Evolutionary conservation across 2,329 filamentous ascomycete genomes (phyloP).

Genomic region (Cladosporium sp.): DNA sequence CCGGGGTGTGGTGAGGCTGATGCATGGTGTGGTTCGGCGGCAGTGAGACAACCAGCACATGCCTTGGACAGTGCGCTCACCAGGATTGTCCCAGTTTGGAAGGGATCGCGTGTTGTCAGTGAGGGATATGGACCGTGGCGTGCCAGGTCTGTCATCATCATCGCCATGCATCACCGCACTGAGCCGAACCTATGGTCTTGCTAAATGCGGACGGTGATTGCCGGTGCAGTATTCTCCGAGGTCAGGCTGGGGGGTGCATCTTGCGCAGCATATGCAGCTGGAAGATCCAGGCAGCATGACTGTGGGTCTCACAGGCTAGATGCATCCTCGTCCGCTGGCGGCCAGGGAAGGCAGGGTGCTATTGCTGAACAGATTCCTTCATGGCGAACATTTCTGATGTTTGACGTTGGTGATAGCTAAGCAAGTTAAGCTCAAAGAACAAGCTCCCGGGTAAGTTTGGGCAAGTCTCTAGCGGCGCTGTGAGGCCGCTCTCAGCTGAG

Average conservation of each 20-base stretch:
- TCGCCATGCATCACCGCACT: background rate
- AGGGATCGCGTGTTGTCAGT: background rate
- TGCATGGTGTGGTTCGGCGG: constrained; percentile 12
- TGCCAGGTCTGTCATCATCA: constrained; percentile 7
- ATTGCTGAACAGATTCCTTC: no score
- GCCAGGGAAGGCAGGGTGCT: no score
- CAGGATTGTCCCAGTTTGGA: background rate
- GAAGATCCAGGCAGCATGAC: background rate
- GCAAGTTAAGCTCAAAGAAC: constrained; percentile 10
- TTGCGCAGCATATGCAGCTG: constrained; percentile 4
- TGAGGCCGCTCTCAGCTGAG: background rate
- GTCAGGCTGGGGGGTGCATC: constrained; percentile 2
- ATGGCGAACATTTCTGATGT: no score
- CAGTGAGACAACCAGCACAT: constrained; percentile 23
- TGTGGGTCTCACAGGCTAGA: constrained; percentile 1
- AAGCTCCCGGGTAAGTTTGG: constrained; percentile 10
- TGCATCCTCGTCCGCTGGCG: background rate
- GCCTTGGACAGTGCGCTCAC: constrained; percentile 11
- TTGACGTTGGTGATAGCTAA: no score
- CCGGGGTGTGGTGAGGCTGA: constrained; percentile 9
- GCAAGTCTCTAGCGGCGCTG: background rate
- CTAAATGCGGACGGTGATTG: constrained; percentile 10
- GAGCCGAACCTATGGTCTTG: constrained; percentile 6
- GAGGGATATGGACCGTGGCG: background rate
- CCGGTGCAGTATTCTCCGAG: constrained; percentile 13